Base-by-base conservation (phyloP, 2,329 filamentous ascomycete genomes). In the Aspergillus melleus region DNA sequence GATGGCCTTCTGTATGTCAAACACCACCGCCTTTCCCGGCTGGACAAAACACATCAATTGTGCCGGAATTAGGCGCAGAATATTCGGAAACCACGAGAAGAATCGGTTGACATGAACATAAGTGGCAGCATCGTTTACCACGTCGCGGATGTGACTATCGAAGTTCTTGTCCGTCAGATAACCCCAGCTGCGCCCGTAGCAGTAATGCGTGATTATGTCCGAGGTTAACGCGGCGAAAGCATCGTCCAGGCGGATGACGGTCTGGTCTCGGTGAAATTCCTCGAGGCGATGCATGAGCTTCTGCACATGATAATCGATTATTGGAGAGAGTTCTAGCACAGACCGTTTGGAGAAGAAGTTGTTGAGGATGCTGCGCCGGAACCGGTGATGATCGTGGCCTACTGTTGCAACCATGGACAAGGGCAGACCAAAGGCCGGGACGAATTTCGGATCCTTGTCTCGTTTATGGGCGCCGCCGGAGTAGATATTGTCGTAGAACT, bases 341-440 rank as follows among this genome's bases (percentile, higher is more conserved):
- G 75, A 73, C 11, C 69, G 68, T 39, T 70, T 74, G 2, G 79
- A 80, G 63, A 82, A 83, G 68, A 79, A 81, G 0, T 70, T 72
- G 57, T 74, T 79, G 52, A 83, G 60, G 2, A 77, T 69, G 4
- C 62, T 70, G 14, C 80, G 76, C 3, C 80, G 76, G 19, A 72
- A 66, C 2, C 77, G 75, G 61, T 82, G 80, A 6, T 74, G 66
- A 22, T 78, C 71, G 58, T 79, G 75, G 8, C 70, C 64, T n/a
- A 76, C 67, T 0, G 78, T 81, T 5, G 70, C 59, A 6, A 77
- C 58, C 6, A 65, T 58, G 1, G 69, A 68, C 1, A 30, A 19
- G 0, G 62, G 65, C 3, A 61, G 39, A 4, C 58, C 61, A 6
- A 63, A 61, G 14, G 60, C 56, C 9, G 56, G 24, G 9, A 64